Evolutionary conservation across 2,329 filamentous ascomycete species (phyloP).

Genomic region (Colletotrichum chlorophyti): DNA sequence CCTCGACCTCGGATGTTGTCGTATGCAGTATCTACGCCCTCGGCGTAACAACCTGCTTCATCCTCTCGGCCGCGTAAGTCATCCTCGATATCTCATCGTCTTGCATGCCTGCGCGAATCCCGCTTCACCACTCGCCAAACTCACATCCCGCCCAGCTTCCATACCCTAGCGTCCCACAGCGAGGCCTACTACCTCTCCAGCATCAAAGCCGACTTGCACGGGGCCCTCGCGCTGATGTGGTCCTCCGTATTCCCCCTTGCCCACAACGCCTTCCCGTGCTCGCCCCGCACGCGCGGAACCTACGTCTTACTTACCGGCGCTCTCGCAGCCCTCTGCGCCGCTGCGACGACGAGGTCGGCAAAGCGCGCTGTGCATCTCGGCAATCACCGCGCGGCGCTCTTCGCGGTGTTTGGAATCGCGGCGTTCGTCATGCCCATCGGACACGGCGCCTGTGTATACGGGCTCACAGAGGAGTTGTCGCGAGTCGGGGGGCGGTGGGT

Average conservation of each 20-base stretch:
- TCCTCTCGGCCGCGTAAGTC: constrained; percentile 49
- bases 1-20: constrained; percentile 43
- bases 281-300: constrained; percentile 34
- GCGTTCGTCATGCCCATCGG: constrained; percentile 20
- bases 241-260: constrained; percentile 64
- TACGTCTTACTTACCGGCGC: constrained; percentile 45
- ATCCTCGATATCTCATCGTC: not conserved
- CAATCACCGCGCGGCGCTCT: constrained; percentile 23
- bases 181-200: constrained; percentile 54
- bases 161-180: constrained; percentile 64
- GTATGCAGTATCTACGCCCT: constrained; percentile 51
- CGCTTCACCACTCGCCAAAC: too few species aligned
- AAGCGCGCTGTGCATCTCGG: constrained; percentile 24
- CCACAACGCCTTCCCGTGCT: constrained; percentile 58
- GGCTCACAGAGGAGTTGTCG: not conserved
- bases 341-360: constrained; percentile 8
- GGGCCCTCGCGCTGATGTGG: constrained; percentile 68
- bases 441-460: constrained; percentile 4
- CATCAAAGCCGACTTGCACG: constrained; percentile 67
- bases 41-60: constrained; percentile 53
- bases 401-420: constrained; percentile 10
- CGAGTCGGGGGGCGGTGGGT: constrained; percentile 18
- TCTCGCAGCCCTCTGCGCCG: constrained; percentile 44
- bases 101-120: not conserved
- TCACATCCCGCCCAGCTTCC: constrained; percentile 56